Percentiles rank a stretch among this genome's conserved stretches.
Evolutionary conservation across 305 asterid species (phyloP).

Genomic region (Fraxinus ornus): DNA sequence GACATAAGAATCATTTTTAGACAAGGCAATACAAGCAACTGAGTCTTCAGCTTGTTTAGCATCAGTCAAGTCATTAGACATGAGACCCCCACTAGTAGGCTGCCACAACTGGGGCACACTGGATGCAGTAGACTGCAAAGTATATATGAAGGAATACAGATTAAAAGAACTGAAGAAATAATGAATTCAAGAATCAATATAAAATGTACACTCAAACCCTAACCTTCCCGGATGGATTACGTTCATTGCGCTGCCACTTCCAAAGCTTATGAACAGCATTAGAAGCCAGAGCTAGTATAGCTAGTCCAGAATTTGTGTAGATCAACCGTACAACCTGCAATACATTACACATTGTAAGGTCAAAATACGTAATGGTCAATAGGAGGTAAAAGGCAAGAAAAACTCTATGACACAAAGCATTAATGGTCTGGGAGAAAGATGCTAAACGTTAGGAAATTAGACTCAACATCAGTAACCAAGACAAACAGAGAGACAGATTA

Average conservation of each 20-base stretch:
- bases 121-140: slow-evolving; percentile 76
- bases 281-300: slow-evolving; percentile 74
- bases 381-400: not conserved
- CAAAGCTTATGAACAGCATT: slow-evolving; percentile 94
- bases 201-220: slow-evolving; percentile 21
- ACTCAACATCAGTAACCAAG: slow-evolving; percentile 17
- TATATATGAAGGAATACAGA: slow-evolving; percentile 23
- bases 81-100: slow-evolving; percentile 75
- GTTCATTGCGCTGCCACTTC: slow-evolving; percentile 95
- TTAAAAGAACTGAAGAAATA: slow-evolving; percentile 2
- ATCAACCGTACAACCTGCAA: slow-evolving; percentile 76
- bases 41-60: slow-evolving; percentile 77
- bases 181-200: not conserved
- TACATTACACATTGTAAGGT: not conserved
- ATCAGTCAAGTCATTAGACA: slow-evolving; percentile 80
- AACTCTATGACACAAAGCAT: not conserved
- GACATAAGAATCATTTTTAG: slow-evolving; percentile 91
- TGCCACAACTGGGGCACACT: slow-evolving; percentile 84
- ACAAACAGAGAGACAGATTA: slow-evolving; percentile 9
- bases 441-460: slow-evolving; percentile 11
- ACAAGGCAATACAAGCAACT: slow-evolving; percentile 85
- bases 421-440: not conserved
- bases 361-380: not conserved
- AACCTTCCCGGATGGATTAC: slow-evolving; percentile 92
- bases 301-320: slow-evolving; percentile 80